phyloP scores from a whole-genome alignment of 257 asterid genomes.

The Ligustrum vulgare region DNA sequence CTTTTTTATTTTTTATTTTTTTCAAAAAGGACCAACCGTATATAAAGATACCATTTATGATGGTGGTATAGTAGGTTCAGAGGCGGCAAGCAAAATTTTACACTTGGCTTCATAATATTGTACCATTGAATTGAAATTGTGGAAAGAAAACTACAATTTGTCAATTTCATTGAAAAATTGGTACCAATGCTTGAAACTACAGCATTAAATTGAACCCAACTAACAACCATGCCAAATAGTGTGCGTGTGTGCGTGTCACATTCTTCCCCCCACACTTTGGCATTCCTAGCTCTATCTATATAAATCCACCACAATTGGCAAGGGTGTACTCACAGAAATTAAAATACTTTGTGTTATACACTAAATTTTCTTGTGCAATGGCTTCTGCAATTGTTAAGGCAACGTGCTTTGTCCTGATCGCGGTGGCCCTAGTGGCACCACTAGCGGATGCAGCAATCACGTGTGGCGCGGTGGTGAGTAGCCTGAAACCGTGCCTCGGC shows the following conservation, averaged over 20 bases:
- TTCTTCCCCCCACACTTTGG: not conserved
- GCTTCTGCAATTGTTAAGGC: not conserved
- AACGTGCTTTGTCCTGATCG: not conserved
- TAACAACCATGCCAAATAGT: not conserved
- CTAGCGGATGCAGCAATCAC: constrained; percentile 32
- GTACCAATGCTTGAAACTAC: no score
- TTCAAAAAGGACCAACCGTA: no score
- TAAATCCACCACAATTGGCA: not conserved
- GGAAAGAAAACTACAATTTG: not conserved
- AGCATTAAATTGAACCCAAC: not conserved
- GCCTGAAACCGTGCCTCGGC: constrained; percentile 28
- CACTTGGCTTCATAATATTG: not conserved
- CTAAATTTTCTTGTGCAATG: not conserved
- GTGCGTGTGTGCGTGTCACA: no score
- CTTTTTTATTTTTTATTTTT: no score
- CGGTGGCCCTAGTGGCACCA: not conserved
- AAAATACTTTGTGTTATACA: not conserved
- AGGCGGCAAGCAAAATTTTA: not conserved
- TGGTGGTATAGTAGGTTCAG: not conserved
- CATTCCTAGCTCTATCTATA: not conserved
- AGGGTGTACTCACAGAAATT: not conserved
- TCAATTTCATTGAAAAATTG: no score
- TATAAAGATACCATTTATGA: no score
- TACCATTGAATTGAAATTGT: not conserved
- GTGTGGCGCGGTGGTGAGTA: constrained; percentile 25